Base-by-base conservation (phyloP, 2,329 filamentous ascomycete genomes). In the Passalora sequoiae region DNA sequence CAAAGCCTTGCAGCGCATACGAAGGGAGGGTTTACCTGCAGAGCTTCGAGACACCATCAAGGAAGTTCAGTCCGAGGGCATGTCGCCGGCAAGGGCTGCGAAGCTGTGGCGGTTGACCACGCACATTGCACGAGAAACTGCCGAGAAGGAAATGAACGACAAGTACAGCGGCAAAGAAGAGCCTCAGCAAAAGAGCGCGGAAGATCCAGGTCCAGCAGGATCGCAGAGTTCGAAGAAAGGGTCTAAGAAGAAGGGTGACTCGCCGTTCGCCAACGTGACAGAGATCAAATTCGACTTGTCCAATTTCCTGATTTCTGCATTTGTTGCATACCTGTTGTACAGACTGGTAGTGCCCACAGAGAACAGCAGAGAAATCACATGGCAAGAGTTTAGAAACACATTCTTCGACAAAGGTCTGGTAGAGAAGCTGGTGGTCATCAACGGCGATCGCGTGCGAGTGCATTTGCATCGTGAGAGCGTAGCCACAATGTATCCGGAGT, bases 331-430 rank as follows among this genome's bases (percentile, higher is more conserved):
- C 60, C 70, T 84, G 43, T 62, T 81, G 36, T 83, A 80, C 65
- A 71, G 76, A 43, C 73, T 77, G 51, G 69, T 91, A 44, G 75
- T 87, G 46, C 82, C 82, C 3, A 75, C 76, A 15, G 81, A 85
- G 51, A 75, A 73, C 50, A 74, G 71, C 43, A 74, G 81, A 60
- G 91, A 98, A 63, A 96, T 98, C 46, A 97, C 92, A 43, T 98
- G 89, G 87, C 89, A 98, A 69, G 92, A 98, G 69, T 87, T 98
- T 69, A 77, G 86, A 51, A 89, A 81, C 56, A 92, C 88, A 22
- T 97, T 95, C 74, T 74, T 98, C 48, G 89, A 96, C 69, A 96
- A 94, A 73, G 92, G 92, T 6, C 76, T 98, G 17, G 89, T 98
- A 15, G 86, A 96, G 69, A 96, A 89, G 71, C 76, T 98, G 55